A percentile compares a stretch with the other conserved stretches of the same genome.
Conservation (phyloP, 2,329 filamentous ascomycete genomes). For the Plectosphaerella cucumerina region DNA sequence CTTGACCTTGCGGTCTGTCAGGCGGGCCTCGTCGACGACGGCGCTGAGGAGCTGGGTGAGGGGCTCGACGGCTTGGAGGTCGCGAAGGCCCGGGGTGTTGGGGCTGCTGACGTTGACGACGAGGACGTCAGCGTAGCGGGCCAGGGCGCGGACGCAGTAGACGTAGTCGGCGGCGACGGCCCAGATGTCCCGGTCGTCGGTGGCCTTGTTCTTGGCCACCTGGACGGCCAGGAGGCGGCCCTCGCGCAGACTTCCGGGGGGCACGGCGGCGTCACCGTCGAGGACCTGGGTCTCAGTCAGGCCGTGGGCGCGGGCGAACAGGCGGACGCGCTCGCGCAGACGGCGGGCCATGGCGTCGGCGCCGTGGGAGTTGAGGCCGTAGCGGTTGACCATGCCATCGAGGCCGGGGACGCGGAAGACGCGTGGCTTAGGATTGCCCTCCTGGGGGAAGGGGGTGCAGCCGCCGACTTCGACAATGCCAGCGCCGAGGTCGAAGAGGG, state of each 20-base stretch:
- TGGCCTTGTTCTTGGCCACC: constrained; percentile 94
- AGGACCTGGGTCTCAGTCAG: constrained; percentile 71
- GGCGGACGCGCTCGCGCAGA: constrained; percentile 71
- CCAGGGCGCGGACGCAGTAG: constrained; percentile 80
- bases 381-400: constrained; percentile 89
- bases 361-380: constrained; percentile 89
- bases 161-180: constrained; percentile 81
- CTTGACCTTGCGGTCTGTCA: constrained; percentile 64
- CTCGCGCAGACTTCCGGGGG: constrained; percentile 72
- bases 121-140: constrained; percentile 88
- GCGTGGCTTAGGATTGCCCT: constrained; percentile 80
- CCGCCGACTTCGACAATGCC: constrained; percentile 90
- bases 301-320: constrained; percentile 69
- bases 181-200: constrained; percentile 76
- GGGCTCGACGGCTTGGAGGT: constrained; percentile 80
- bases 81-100: constrained; percentile 87
- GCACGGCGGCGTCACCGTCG: constrained; percentile 71
- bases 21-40: constrained; percentile 74
- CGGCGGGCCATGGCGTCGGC: constrained; percentile 81
- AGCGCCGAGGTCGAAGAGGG: constrained; percentile 79
- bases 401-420: constrained; percentile 83
- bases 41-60: constrained; percentile 75
- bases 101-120: constrained; percentile 97
- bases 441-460: constrained; percentile 80
- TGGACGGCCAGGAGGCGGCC: constrained; percentile 85